A percentile compares a stretch with the other conserved stretches of the same genome.
Conservation (phyloP, 2,329 filamentous ascomycete genomes). For the Penicillium griseofulvum region DNA sequence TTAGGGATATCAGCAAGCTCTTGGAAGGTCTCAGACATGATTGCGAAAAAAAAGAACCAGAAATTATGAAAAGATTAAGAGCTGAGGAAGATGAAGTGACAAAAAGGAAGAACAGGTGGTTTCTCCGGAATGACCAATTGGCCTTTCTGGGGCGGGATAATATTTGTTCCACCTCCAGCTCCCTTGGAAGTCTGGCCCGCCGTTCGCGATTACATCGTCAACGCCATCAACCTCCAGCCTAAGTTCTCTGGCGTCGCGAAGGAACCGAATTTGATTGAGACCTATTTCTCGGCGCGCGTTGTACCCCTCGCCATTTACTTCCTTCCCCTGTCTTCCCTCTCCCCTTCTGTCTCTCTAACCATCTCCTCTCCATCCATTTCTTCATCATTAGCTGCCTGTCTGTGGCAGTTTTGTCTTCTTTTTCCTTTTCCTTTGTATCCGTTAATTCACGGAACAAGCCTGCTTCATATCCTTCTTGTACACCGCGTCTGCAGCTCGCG, state of each 20-base stretch:
- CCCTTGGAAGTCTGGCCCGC: neutral
- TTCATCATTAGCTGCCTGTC: neutral
- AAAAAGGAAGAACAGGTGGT: constrained; percentile 12
- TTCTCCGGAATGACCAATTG: constrained; percentile 5
- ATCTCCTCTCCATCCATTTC: neutral
- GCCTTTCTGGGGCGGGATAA: neutral
- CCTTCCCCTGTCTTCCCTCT: neutral
- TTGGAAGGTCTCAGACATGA: constrained; percentile 58
- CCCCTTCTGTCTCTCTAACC: neutral
- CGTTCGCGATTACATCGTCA: neutral
- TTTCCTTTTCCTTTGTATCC: neutral
- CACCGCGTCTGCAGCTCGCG: constrained; percentile 11
- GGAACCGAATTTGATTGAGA: neutral
- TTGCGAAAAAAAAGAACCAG: neutral
- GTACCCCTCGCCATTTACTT: too few species aligned
- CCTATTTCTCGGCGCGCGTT: neutral
- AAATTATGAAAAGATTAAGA: neutral
- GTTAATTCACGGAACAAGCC: neutral
- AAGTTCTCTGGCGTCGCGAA: neutral
- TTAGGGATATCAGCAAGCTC: constrained; percentile 59
- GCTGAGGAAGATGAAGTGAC: neutral
- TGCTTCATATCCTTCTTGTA: constrained; percentile 16
- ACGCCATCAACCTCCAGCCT: neutral
- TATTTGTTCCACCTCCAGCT: neutral
- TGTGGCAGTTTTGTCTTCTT: neutral